A percentile compares a stretch with the other conserved stretches of the same genome.
phyloP scores from a whole-genome alignment of 495 filamentous ascomycete genomes.

The Echria macrotheca region DNA sequence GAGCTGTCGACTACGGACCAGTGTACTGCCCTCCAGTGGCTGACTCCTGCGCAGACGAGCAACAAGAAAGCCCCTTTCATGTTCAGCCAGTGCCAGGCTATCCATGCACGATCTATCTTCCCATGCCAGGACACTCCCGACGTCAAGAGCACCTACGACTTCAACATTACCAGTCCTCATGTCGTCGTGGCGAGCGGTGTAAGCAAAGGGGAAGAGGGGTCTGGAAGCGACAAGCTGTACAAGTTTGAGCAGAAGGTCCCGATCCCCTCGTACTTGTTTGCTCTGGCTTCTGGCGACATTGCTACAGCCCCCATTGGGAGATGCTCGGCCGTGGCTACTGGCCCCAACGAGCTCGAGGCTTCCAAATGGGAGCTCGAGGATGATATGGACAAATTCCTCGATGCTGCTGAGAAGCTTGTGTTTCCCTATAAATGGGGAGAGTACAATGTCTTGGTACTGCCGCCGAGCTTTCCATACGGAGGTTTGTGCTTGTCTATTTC shows the following conservation, averaged over 20 bases:
- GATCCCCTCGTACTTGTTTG: constrained; percentile 91
- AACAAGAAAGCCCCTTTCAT: constrained; percentile 94
- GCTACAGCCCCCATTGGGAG: constrained; percentile 78
- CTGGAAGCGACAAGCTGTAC: constrained; percentile 57
- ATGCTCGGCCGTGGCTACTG: constrained; percentile 74
- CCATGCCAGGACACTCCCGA: constrained; percentile 97
- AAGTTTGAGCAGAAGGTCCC: constrained; percentile 83
- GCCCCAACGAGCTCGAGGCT: constrained; percentile 75
- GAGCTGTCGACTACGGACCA: constrained; percentile 65
- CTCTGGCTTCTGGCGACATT: constrained; percentile 85
- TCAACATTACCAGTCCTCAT: constrained; percentile 79
- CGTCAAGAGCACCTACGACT: constrained; percentile 84
- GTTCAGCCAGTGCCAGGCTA: constrained; percentile 97
- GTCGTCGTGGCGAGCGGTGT: constrained; percentile 87
- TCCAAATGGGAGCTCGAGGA: constrained; percentile 86
- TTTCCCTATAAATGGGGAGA: constrained; percentile 88
- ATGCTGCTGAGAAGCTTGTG: constrained; percentile 80
- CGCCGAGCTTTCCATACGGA: constrained; percentile 82
- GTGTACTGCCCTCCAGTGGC: constrained; percentile 91
- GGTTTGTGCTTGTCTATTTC: constrained; percentile 21
- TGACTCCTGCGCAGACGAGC: constrained; percentile 82
- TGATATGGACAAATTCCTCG: constrained; percentile 86
- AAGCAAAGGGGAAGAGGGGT: constrained; percentile 25
- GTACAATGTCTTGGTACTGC: constrained; percentile 89
- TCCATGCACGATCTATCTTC: constrained; percentile 86